A percentile compares a stretch with the other conserved stretches of the same genome.
phyloP scores from a whole-genome alignment of 257 asterid genomes.

The Nicotiana attenuata region DNA sequence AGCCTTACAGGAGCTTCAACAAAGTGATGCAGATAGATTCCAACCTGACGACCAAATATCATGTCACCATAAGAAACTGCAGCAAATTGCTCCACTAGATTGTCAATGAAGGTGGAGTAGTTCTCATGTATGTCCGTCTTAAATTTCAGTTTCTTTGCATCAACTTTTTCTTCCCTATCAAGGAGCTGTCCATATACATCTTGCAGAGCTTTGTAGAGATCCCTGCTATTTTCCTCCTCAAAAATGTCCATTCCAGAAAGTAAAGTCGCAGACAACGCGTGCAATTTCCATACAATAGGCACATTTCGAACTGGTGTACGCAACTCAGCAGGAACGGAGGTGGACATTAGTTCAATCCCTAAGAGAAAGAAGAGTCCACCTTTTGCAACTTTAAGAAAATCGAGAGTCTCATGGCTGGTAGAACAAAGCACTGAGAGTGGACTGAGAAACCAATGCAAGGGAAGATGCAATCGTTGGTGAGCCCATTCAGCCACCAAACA shows the following conservation, averaged over 20 bases:
- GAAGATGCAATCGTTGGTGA: constrained; percentile 84
- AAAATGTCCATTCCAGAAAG: constrained; percentile 69
- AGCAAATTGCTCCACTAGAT: constrained; percentile 82
- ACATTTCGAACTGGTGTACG: constrained; percentile 36
- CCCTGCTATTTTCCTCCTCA: constrained; percentile 70
- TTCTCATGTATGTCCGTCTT: constrained; percentile 58
- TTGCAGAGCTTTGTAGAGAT: constrained; percentile 61
- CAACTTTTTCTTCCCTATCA: constrained; percentile 26
- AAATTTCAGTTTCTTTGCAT: constrained; percentile 36
- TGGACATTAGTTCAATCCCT: constrained; percentile 61
- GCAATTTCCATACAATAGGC: constrained; percentile 86
- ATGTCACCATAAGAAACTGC: constrained; percentile 88
- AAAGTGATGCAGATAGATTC: constrained; percentile 56
- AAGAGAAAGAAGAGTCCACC: constrained; percentile 84
- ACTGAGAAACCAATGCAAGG: constrained; percentile 87
- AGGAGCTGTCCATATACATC: constrained; percentile 54
- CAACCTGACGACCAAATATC: constrained; percentile 82
- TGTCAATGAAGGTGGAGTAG: constrained; percentile 72
- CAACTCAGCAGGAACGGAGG: constrained; percentile 25
- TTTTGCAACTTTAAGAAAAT: constrained; percentile 50
- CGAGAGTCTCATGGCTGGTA: constrained; percentile 23
- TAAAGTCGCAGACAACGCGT: constrained; percentile 66
- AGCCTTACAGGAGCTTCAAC: constrained; percentile 79
- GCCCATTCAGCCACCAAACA: constrained; percentile 76
- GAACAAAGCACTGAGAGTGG: constrained; percentile 48